Conservation (phyloP, 768 basidiomycete species). For the Dictyophora rubrovolvata region DNA sequence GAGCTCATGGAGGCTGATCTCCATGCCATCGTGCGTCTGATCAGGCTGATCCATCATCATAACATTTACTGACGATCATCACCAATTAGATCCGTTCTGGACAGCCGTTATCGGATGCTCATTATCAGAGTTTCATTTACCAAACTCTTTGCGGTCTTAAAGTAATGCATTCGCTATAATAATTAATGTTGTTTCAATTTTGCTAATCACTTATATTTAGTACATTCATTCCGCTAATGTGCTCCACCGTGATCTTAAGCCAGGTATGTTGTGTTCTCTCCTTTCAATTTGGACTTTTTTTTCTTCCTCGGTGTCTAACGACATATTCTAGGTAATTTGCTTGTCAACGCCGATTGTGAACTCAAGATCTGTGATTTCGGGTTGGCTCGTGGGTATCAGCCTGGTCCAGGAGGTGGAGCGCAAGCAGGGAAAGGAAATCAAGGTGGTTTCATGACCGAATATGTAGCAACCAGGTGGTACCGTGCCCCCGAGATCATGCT, state of each 20-base stretch:
- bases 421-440: conserved; percentile 43
- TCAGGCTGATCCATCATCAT: not conserved
- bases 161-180: conserved; percentile 17
- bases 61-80: conserved; percentile 5
- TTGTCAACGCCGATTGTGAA: conserved; percentile 97
- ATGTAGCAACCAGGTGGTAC: conserved; percentile 99
- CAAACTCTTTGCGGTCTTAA: conserved; percentile 97
- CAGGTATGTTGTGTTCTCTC: conserved; percentile 36
- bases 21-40: conserved; percentile 77
- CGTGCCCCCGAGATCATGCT: conserved; percentile 98
- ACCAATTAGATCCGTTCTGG: conserved; percentile 64
- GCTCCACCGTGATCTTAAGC: conserved; percentile 92
- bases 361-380: conserved; percentile 99
- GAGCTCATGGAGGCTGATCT: conserved; percentile 99
- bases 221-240: conserved; percentile 98
- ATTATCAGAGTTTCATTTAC: conserved; percentile 95
- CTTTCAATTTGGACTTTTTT: not conserved
- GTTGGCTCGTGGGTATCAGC: conserved; percentile 87
- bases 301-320: not conserved
- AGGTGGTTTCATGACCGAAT: conserved; percentile 95
- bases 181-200: not conserved
- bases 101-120: conserved; percentile 81
- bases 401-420: conserved; percentile 53
- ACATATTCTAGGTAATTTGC: conserved; percentile 49
- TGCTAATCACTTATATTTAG: conserved; percentile 13